Base-by-base conservation (phyloP, 2,329 filamentous ascomycete species). In the Torrubiellomyces zombiae region DNA sequence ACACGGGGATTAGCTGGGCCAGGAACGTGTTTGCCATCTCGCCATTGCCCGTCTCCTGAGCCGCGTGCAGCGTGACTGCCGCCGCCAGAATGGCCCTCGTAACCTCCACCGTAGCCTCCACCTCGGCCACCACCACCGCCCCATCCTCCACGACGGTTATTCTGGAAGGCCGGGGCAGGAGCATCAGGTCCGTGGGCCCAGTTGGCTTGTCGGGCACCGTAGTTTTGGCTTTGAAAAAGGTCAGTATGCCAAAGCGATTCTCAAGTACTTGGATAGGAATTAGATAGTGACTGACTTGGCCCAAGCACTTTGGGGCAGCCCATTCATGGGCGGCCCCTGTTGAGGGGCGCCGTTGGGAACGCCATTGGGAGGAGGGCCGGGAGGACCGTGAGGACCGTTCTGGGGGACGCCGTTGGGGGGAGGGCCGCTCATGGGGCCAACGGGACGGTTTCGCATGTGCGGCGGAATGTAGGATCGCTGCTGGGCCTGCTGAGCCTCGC, bases 31-130 rank as follows among this genome's bases (percentile, higher is more conserved):
- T 95, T 93, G 55, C 89, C 89, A 39, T 95, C 86, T 46, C 75
- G 74, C 89, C 89, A 98, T 60, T 82, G 75, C 45, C 89, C 89
- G 47, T 95, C 89, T 44, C 89, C 89, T 49, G 83, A 91, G 43
- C 85, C 83, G 44, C 78, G 74, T 43, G 73, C 63, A 45, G 64
- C 41, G 38, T 62, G 58, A 35, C 57, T 58, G 31, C 57, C 55
- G 33, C 60, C 56, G 31, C 63, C 62, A n/a, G n/a, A n/a, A n/a
- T n/a, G n/a, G 32, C 60, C 60, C 46, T 32, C 50, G 48, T 45
- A 27, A 46, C 40, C 28, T 43, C 43, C 23, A 43, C 42, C 25
- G 37, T 35, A 15, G 34, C 32, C 35, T 41, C 46, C 17, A 36
- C 54, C 50, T 26, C 50, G 41, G 27, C 50, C 44, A 24, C 50